phyloP scores from a whole-genome alignment of 2,329 filamentous ascomycete species.

The Teratosphaeria viscida region DNA sequence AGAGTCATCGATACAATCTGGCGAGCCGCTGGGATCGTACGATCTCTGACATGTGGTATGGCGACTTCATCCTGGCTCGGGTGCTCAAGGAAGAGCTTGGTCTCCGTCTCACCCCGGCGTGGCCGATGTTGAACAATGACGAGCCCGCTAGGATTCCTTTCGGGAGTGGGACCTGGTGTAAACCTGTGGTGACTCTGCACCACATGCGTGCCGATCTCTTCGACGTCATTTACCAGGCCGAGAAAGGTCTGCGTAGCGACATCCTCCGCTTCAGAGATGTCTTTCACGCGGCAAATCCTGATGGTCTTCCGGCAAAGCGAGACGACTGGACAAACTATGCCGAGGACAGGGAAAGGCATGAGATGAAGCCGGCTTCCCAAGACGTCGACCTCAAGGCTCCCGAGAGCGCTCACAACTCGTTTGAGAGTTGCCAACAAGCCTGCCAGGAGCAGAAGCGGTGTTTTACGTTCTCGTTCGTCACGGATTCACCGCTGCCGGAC shows the following conservation, averaged over 20 bases:
- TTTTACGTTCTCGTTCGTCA: constrained; percentile 11
- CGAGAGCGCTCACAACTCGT: constrained; percentile 3
- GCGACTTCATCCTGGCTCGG: constrained; percentile 15
- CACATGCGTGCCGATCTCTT: constrained; percentile 11
- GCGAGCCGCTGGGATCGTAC: constrained; percentile 14
- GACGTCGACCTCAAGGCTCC: constrained; percentile 1
- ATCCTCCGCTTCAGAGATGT: constrained; percentile 6
- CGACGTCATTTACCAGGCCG: constrained; percentile 11
- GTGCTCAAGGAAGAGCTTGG: constrained; percentile 16
- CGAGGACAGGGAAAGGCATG: constrained; percentile 2
- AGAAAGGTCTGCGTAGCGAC: constrained; percentile 2
- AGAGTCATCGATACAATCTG: constrained; percentile 5
- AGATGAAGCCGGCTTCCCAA: background rate
- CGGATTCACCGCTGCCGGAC: background rate
- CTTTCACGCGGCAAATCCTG: constrained; percentile 6
- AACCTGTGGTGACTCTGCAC: constrained; percentile 16
- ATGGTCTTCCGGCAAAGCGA: constrained; percentile 1
- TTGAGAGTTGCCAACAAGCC: constrained; percentile 7
- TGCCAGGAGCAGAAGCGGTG: constrained; percentile 10
- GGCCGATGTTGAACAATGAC: constrained; percentile 15
- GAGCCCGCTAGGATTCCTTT: constrained; percentile 10
- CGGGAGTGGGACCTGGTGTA: constrained; percentile 15
- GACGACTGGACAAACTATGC: constrained; percentile 13
- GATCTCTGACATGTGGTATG: constrained; percentile 13
- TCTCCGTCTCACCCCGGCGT: constrained; percentile 10